Conservation (phyloP, 2,329 filamentous ascomycete genomes). For the Diaporthe batatas region DNA sequence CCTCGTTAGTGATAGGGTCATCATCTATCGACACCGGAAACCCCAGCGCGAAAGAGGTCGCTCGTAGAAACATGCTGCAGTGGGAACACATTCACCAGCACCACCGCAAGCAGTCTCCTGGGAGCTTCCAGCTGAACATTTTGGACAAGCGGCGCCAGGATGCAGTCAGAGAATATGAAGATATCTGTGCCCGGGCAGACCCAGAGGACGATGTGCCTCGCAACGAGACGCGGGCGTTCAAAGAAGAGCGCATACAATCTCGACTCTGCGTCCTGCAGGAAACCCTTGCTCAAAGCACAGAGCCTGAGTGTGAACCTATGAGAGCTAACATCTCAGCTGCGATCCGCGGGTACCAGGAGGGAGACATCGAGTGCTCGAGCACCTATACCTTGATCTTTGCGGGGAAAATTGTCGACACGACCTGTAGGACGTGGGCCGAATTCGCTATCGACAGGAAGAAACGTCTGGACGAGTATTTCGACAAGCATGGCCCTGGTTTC, state of each 20-base stretch:
- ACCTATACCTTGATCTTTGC: slow-evolving; percentile 59
- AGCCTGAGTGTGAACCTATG: slow-evolving; percentile 52
- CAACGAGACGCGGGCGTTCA: slow-evolving; percentile 45
- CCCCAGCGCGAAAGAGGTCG: slow-evolving; percentile 53
- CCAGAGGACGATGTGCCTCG: slow-evolving; percentile 9
- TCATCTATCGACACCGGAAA: slow-evolving; percentile 51
- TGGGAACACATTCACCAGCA: slow-evolving; percentile 45
- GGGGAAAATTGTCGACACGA: slow-evolving; percentile 56
- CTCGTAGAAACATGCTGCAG: slow-evolving; percentile 54
- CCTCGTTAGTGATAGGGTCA: slow-evolving; percentile 52
- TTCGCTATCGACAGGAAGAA: slow-evolving; percentile 55
- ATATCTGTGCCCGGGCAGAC: slow-evolving; percentile 23
- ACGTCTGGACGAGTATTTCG: slow-evolving; percentile 56
- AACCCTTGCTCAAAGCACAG: slow-evolving; percentile 8
- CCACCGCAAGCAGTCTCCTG: slow-evolving; percentile 10
- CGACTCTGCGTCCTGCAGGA: slow-evolving; percentile 50
- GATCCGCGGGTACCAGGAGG: slow-evolving; percentile 56
- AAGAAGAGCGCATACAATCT: slow-evolving; percentile 48
- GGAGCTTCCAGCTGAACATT: background rate
- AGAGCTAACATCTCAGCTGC: slow-evolving; percentile 57
- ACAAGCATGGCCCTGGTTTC: slow-evolving; percentile 56
- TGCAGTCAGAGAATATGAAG: slow-evolving; percentile 28
- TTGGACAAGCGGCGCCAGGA: background rate
- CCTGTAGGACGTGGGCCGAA: slow-evolving; percentile 53
- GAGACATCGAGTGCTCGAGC: slow-evolving; percentile 55